phyloP scores from a whole-genome alignment of 805 yeast genomes.

The Pichia exigua region DNA sequence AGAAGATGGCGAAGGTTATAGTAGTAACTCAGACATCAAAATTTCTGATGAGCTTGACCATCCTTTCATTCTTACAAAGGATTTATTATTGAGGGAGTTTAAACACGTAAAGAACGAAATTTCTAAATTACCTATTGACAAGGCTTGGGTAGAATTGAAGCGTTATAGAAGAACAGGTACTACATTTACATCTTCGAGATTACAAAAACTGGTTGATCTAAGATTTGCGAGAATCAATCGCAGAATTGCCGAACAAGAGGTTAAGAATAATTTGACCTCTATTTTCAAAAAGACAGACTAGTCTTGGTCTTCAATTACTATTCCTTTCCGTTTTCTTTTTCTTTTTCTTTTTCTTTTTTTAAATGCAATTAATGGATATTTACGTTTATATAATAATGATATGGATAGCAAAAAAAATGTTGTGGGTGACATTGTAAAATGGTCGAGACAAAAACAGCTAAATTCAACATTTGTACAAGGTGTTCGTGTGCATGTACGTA shows the following conservation, averaged over 20 bases:
- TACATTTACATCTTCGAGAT: slow-evolving; percentile 36
- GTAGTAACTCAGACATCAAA: slow-evolving; percentile 28
- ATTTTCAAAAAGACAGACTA: slow-evolving; percentile 2
- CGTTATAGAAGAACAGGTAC: slow-evolving; percentile 65
- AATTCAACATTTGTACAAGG: too few relatives aligned
- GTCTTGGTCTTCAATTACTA: not conserved
- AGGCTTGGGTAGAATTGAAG: slow-evolving; percentile 40
- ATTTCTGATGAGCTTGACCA: slow-evolving; percentile 14
- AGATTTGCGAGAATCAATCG: slow-evolving; percentile 32
- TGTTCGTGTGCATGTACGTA: too few relatives aligned
- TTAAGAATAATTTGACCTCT: not conserved
- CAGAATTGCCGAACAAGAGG: slow-evolving; percentile 10
- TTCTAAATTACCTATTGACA: slow-evolving; percentile 30
- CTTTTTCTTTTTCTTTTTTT: too few relatives aligned
- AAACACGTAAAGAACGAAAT: slow-evolving; percentile 10
- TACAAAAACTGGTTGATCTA: slow-evolving; percentile 31
- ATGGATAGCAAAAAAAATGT: not conserved
- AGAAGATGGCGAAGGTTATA: slow-evolving; percentile 76
- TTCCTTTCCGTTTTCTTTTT: not conserved
- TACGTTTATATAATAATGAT: not conserved
- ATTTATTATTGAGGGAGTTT: slow-evolving; percentile 21
- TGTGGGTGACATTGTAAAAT: not conserved
- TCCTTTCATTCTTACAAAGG: slow-evolving; percentile 22
- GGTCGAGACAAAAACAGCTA: too few relatives aligned
- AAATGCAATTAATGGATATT: not conserved